These are phyloP conservation scores for Claviceps paspali DNA, from an alignment of 2,329 filamentous ascomycete species.

Conservation along the genomic window DNA sequence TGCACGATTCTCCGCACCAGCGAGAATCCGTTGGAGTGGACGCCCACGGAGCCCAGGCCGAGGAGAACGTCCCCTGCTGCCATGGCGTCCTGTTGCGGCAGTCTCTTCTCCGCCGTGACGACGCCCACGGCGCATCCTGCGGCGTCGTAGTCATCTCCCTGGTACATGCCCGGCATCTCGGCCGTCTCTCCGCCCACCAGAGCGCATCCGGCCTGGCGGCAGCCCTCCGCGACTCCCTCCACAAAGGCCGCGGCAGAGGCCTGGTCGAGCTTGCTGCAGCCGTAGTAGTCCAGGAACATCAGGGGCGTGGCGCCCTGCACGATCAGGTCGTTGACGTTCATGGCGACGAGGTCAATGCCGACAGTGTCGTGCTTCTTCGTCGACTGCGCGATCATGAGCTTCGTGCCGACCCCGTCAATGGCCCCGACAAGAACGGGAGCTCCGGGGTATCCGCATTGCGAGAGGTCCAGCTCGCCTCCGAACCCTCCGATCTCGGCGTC, in stretches of 20 bases:
- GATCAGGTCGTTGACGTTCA: slow-evolving; percentile 97
- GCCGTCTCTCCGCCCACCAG: slow-evolving; percentile 95
- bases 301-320: slow-evolving; percentile 90
- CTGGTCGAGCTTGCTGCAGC: slow-evolving; percentile 75
- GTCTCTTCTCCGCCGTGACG: slow-evolving; percentile 50
- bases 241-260: slow-evolving; percentile 72
- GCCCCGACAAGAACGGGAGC: slow-evolving; percentile 79
- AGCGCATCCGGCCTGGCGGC: slow-evolving; percentile 69
- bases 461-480: slow-evolving; percentile 50
- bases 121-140: slow-evolving; percentile 82
- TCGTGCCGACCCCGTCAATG: slow-evolving; percentile 93
- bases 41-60: slow-evolving; percentile 69
- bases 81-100: slow-evolving; percentile 69
- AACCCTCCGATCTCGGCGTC: slow-evolving; percentile 93
- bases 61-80: slow-evolving; percentile 68
- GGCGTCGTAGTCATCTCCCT: slow-evolving; percentile 79
- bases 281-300: slow-evolving; percentile 97
- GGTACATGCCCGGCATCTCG: slow-evolving; percentile 95
- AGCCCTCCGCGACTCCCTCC: slow-evolving; percentile 77
- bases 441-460: slow-evolving; percentile 55
- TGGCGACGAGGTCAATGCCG: slow-evolving; percentile 90
- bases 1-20: slow-evolving; percentile 85
- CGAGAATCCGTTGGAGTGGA: slow-evolving; percentile 95
- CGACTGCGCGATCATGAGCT: slow-evolving; percentile 86
- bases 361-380: slow-evolving; percentile 88